phyloP scores from a whole-genome alignment of 257 asterid species.

The Prunella vulgaris region DNA sequence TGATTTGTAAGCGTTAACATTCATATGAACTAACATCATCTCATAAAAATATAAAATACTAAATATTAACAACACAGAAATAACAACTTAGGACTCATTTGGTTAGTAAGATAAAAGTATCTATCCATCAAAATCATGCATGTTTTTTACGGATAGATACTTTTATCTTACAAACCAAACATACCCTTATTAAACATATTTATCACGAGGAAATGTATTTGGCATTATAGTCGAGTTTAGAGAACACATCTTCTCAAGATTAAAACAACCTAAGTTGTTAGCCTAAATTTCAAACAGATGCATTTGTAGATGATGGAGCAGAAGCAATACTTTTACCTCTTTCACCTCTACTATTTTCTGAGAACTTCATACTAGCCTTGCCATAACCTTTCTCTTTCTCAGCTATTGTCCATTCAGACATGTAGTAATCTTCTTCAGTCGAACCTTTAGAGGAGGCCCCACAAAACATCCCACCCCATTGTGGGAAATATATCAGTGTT shows the following conservation, averaged over 20 bases:
- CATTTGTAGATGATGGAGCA: slow-evolving; percentile 23
- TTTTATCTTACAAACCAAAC: no score
- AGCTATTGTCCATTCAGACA: slow-evolving; percentile 58
- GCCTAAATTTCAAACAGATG: slow-evolving; percentile 15
- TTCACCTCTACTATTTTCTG: slow-evolving; percentile 61
- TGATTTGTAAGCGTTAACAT: no score
- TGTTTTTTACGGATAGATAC: no score
- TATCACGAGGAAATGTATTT: no score
- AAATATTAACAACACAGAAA: no score
- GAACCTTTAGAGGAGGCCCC: slow-evolving; percentile 54
- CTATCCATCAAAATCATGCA: no score
- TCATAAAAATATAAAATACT: no score
- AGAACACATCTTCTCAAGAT: background rate
- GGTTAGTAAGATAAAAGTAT: no score
- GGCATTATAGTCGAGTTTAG: no score
- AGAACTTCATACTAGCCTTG: slow-evolving; percentile 63
- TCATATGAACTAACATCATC: no score
- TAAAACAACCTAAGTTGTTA: background rate
- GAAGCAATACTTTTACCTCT: slow-evolving; percentile 42
- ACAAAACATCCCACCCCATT: slow-evolving; percentile 84
- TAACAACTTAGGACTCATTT: no score
- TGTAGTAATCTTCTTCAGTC: slow-evolving; percentile 78
- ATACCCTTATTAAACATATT: no score
- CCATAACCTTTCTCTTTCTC: slow-evolving; percentile 63
- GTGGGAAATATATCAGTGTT: slow-evolving; percentile 65